These are phyloP conservation scores for Skeletonema potamos DNA, from an alignment of 108 stramenopile species.

Conservation along the genomic window DNA sequence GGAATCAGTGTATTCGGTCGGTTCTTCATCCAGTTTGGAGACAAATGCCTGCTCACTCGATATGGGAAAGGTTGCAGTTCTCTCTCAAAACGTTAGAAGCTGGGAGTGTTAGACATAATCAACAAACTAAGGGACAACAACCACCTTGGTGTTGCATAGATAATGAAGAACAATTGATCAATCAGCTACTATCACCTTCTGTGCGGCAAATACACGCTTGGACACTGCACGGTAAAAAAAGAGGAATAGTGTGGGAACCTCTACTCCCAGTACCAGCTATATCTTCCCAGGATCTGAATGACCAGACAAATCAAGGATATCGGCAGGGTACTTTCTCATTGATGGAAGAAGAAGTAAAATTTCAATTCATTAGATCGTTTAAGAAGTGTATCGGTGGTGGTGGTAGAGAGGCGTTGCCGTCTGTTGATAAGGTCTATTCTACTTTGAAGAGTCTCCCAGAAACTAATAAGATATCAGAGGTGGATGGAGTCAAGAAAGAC, in stretches of 20 bases:
- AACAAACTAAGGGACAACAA: neutral
- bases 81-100: conserved; percentile 42
- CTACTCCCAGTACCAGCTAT: conserved; percentile 32
- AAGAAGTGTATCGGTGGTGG: conserved; percentile 8
- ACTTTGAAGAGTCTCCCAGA: conserved; percentile 5
- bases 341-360: conserved; percentile 31
- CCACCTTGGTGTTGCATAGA: neutral
- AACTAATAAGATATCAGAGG: neutral
- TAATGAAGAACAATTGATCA: neutral
- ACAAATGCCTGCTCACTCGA: conserved; percentile 56
- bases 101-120: conserved; percentile 24
- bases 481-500: neutral
- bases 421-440: conserved; percentile 12
- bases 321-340: neutral
- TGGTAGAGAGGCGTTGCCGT: neutral
- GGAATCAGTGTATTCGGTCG: conserved; percentile 23
- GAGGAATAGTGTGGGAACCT: conserved; percentile 31
- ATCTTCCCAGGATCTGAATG: neutral
- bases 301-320: conserved; percentile 20
- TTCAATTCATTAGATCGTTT: conserved; percentile 37
- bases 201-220: conserved; percentile 23
- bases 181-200: conserved; percentile 17
- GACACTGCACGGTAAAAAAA: conserved; percentile 9
- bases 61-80: conserved; percentile 68
- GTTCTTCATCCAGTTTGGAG: conserved; percentile 33